Percentiles rank a stretch among this genome's conserved stretches.
Conservation (phyloP, 2,329 filamentous ascomycete species). For the Fusarium graminum region DNA sequence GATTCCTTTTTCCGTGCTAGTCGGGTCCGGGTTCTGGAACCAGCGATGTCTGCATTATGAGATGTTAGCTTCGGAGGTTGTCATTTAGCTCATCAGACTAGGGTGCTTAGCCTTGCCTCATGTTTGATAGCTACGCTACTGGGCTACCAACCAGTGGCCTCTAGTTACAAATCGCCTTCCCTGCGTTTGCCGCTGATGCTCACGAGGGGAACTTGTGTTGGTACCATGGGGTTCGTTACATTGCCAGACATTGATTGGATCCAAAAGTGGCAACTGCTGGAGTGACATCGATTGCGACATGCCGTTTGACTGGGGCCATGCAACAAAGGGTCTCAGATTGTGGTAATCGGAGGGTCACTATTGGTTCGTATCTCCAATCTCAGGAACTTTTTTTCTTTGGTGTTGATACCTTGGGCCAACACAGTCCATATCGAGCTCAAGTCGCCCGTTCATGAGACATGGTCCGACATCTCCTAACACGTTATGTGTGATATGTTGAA, state of each 20-base stretch:
- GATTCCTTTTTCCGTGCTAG: slow-evolving; percentile 14
- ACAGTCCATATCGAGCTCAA: neutral
- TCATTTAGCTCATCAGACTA: slow-evolving; percentile 3
- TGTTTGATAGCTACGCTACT: neutral
- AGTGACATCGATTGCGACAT: slow-evolving; percentile 31
- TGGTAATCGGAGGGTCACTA: slow-evolving; percentile 3
- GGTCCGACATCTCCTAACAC: too few relatives aligned
- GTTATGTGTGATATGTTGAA: too few relatives aligned
- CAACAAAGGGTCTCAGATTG: slow-evolving; percentile 24
- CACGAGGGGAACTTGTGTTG: slow-evolving; percentile 18
- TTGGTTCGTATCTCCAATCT: slow-evolving; percentile 11
- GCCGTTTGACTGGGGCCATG: slow-evolving; percentile 9
- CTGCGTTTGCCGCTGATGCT: neutral
- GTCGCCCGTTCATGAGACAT: neutral
- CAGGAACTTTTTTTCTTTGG: slow-evolving; percentile 7
- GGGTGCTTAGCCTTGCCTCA: neutral
- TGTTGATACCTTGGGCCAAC: slow-evolving; percentile 1
- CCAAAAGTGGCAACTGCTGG: neutral
- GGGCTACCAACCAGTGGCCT: neutral
- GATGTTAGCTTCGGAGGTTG: slow-evolving; percentile 7
- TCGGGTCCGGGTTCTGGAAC: neutral
- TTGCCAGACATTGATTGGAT: slow-evolving; percentile 4
- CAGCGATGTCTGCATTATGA: slow-evolving; percentile 5
- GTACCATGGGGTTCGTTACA: neutral
- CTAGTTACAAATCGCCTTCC: too few relatives aligned